Evolutionary conservation across 768 basidiomycete species (phyloP).

Genomic region (Rhizopogon sp.): DNA sequence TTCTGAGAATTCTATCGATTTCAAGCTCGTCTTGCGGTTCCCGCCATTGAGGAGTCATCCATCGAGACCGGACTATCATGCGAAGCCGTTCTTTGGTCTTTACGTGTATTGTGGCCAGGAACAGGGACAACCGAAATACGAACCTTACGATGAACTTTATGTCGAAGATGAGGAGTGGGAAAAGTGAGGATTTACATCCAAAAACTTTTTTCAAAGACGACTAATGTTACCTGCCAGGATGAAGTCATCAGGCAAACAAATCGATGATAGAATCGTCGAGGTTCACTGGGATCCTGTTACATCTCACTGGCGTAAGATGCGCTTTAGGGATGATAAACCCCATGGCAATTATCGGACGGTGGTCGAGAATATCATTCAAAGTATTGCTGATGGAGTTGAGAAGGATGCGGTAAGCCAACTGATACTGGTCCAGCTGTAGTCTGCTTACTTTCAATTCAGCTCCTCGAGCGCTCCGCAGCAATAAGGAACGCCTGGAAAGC

Average conservation of each 20-base stretch:
- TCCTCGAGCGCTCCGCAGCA: constrained; percentile 55
- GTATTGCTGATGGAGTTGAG: constrained; percentile 92
- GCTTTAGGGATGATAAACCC: constrained; percentile 92
- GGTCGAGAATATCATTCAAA: constrained; percentile 85
- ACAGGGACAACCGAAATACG: constrained; percentile 53
- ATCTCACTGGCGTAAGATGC: constrained; percentile 82
- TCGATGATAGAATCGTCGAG: constrained; percentile 92
- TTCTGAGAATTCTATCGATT: constrained; percentile 96
- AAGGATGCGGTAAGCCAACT: constrained; percentile 62
- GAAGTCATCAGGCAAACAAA: constrained; percentile 79
- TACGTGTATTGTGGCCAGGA: constrained; percentile 78
- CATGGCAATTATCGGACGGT: constrained; percentile 84
- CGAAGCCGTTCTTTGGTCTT: constrained; percentile 83
- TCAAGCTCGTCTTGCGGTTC: constrained; percentile 93
- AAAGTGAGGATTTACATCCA: constrained; percentile 45
- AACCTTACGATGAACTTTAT: constrained; percentile 80
- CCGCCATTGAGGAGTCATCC: constrained; percentile 56
- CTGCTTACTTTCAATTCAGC: constrained; percentile 36
- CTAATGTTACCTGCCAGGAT: constrained; percentile 44
- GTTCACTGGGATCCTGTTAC: constrained; percentile 79
- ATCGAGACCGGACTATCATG: constrained; percentile 67
- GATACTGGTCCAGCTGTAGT: constrained; percentile 4
- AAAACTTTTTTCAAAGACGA: neutral
- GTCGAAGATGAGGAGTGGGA: constrained; percentile 94
- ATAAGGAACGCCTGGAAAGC: constrained; percentile 77